These are phyloP conservation scores for Fraxinus ornus DNA, from an alignment of 305 asterid species.

Conservation along the genomic window DNA sequence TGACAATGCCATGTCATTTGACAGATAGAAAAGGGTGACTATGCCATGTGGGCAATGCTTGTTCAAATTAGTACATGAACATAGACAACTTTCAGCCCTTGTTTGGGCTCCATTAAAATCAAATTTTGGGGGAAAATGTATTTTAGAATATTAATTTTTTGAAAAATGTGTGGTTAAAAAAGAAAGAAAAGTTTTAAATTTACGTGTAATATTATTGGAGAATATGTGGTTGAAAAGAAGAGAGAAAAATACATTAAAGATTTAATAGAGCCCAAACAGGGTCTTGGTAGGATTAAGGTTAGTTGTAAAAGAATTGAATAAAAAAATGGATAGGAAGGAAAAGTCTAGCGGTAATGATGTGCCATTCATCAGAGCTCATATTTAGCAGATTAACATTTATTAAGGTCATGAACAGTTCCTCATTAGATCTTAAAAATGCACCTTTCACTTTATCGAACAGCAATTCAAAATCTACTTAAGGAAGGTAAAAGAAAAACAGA, in stretches of 20 bases:
- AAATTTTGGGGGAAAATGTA: too few relatives aligned
- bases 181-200: too few relatives aligned
- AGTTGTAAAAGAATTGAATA: too few relatives aligned
- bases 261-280: too few relatives aligned
- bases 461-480: not conserved
- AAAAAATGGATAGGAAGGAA: not conserved
- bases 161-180: too few relatives aligned
- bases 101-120: too few relatives aligned
- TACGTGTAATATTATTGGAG: too few relatives aligned
- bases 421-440: not conserved
- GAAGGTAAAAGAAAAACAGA: not conserved
- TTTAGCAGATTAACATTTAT: not conserved
- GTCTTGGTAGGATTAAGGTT: not conserved
- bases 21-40: not conserved
- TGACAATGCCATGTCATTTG: not conserved
- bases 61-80: not conserved
- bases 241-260: too few relatives aligned
- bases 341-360: not conserved
- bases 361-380: not conserved
- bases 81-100: not conserved
- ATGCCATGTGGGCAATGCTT: not conserved
- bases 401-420: not conserved
- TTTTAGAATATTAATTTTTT: too few relatives aligned
- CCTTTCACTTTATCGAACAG: not conserved
- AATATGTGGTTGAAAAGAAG: too few relatives aligned